Conservation (phyloP, 257 asterid species). For the Solanum infundibuliforme region DNA sequence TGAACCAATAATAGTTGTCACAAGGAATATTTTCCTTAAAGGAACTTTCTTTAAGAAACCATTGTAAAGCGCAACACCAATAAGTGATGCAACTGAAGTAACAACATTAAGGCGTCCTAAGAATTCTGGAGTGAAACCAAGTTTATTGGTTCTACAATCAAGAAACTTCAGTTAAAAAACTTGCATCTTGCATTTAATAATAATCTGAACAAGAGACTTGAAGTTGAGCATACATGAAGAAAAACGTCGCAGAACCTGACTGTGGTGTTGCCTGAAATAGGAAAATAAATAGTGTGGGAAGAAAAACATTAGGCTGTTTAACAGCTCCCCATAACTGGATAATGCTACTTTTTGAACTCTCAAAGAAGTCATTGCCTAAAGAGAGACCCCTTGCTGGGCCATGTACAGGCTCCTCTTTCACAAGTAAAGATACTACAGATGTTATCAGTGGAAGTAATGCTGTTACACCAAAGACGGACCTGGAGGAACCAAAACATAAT, state of each 20-base stretch:
- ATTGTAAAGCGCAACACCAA: slow-evolving; percentile 88
- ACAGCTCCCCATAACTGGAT: slow-evolving; percentile 64
- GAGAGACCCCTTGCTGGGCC: slow-evolving; percentile 31
- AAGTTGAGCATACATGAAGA: slow-evolving; percentile 65
- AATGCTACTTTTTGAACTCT: slow-evolving; percentile 42
- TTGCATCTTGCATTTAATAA: too few species aligned
- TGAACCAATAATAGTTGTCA: slow-evolving; percentile 61
- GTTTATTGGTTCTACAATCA: slow-evolving; percentile 66
- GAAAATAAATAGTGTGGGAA: slow-evolving; percentile 88
- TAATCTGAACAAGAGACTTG: too few species aligned
- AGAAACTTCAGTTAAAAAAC: too few species aligned
- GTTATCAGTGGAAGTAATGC: slow-evolving; percentile 90
- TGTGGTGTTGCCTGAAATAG: slow-evolving; percentile 97
- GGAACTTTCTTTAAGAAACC: slow-evolving; percentile 76
- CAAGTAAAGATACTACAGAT: slow-evolving; percentile 92
- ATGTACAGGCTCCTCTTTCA: slow-evolving; percentile 57
- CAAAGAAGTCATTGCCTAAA: slow-evolving; percentile 30
- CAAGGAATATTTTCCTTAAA: slow-evolving; percentile 68
- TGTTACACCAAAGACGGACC: slow-evolving; percentile 93
- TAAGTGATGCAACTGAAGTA: slow-evolving; percentile 82
- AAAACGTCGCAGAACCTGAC: slow-evolving; percentile 96
- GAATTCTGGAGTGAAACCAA: slow-evolving; percentile 91
- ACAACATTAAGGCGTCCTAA: slow-evolving; percentile 96
- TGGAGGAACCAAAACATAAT: slow-evolving; percentile 23
- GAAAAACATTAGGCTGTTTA: slow-evolving; percentile 69